Evolutionary conservation across 805 yeast species (phyloP).

Genomic region (Ascoidea asiatica): DNA sequence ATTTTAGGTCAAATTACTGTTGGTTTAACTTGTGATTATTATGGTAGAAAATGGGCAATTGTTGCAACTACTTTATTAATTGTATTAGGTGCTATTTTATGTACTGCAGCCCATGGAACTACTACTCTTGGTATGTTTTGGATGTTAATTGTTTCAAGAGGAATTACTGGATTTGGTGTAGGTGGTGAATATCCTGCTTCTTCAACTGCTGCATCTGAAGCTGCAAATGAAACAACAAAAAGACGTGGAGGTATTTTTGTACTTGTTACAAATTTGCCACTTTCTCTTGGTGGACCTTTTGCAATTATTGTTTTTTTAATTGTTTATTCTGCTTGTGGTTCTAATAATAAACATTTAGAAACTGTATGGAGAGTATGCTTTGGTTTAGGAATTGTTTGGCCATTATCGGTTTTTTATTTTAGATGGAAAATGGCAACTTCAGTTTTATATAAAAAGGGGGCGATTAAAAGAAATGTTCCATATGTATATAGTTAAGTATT

Average conservation of each 20-base stretch:
- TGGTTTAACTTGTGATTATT: constrained; percentile 51
- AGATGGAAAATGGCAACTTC: constrained; percentile 59
- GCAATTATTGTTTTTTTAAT: constrained; percentile 55
- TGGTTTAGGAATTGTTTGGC: constrained; percentile 55
- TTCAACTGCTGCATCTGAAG: constrained; percentile 56
- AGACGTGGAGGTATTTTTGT: constrained; percentile 55
- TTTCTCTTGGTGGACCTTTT: constrained; percentile 71
- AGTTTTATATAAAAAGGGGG: constrained; percentile 46
- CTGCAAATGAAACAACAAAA: constrained; percentile 52
- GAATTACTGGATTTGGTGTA: constrained; percentile 66
- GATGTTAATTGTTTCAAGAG: constrained; percentile 66
- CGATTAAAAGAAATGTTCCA: constrained; percentile 44
- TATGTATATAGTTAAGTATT: constrained; percentile 49
- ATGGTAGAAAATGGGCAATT: constrained; percentile 63
- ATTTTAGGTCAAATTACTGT: constrained; percentile 56
- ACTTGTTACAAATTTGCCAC: constrained; percentile 59
- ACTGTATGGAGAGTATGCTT: constrained; percentile 63
- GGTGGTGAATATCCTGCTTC: constrained; percentile 71
- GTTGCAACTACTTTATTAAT: constrained; percentile 46
- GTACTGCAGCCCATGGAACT: constrained; percentile 60
- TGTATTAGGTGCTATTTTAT: constrained; percentile 49
- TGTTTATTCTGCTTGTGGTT: constrained; percentile 45
- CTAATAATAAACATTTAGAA: constrained; percentile 24
- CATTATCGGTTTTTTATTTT: constrained; percentile 58
- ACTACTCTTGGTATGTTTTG: constrained; percentile 51